phyloP scores from a whole-genome alignment of 2,329 filamentous ascomycete species.

The Hypoxylon sp. region DNA sequence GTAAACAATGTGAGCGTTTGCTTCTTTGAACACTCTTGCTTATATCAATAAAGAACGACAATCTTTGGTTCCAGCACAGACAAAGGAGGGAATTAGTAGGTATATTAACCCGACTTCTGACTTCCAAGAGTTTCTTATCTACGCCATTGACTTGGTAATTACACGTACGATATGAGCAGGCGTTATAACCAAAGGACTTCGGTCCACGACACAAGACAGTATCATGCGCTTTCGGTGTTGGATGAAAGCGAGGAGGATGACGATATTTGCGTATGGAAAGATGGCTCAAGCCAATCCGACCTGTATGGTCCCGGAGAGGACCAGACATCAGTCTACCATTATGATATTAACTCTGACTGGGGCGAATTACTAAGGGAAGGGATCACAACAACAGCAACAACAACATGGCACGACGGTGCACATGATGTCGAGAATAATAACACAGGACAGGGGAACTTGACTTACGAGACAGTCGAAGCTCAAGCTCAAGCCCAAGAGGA shows the following conservation, averaged over 20 bases:
- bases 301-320: slow-evolving; percentile 34
- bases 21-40: slow-evolving; percentile 17
- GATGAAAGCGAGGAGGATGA: slow-evolving; percentile 46
- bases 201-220: slow-evolving; percentile 44
- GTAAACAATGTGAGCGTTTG: slow-evolving; percentile 14
- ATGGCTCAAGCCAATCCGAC: slow-evolving; percentile 32
- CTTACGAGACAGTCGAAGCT: slow-evolving; percentile 16
- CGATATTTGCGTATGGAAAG: slow-evolving; percentile 46
- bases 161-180: slow-evolving; percentile 8
- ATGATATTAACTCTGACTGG: background rate
- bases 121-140: background rate
- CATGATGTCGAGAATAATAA: background rate
- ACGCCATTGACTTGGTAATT: background rate
- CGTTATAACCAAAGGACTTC: slow-evolving; percentile 7
- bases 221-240: slow-evolving; percentile 42
- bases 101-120: slow-evolving; percentile 10
- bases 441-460: background rate
- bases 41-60: background rate
- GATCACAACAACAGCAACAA: background rate
- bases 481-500: slow-evolving; percentile 26
- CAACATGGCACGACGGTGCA: background rate
- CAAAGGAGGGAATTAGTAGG: slow-evolving; percentile 19
- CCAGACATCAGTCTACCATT: background rate
- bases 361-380: background rate
- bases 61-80: background rate